Evolutionary conservation across 306 rosid species (phyloP), one percentile per base, ranked within the genome.

Genomic region (Dalbergia cultrata): DNA sequence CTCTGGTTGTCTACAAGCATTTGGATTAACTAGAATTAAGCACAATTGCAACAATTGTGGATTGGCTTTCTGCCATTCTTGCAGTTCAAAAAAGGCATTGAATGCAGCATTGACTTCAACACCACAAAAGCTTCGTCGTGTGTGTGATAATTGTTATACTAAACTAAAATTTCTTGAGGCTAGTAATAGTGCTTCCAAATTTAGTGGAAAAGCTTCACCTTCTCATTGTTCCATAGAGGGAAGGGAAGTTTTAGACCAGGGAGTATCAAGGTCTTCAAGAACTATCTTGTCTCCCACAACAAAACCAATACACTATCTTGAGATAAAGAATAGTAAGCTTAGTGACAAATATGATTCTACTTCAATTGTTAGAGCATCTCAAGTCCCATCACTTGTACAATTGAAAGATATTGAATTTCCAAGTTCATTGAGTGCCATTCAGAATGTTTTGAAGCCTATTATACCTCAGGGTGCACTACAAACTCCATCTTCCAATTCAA

Each of bases 81-180:
- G 99, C 69, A 93, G 99, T 71, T 91, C 99, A 43, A 95, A 73
- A 79, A 95, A 89, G 86, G 91, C 94, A 73, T 37, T 88, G 50
- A 88, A 73, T 78, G 92, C 97, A 56, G 88, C 94, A 78, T 68
- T 95, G 86, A 93, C 95, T 76, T 91, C 97, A 17, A 89, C 89
- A 12, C 92, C 95, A 5, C 92, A 94, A 49, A 95, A 91, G 81
- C 97, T 90, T 10, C 93, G 91, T 72, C 97, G 99, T 8, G 99
- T 95, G 7, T 95, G 99, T 57, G 97, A 95, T 86, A 86, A 88
- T 76, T 95, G 99, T 81, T 88, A 83, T 84, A 82, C 88, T 13
- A 95, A 95, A 83, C 93, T 95, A 39, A 93, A 87, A 86, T 69
- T 85, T 68, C 81, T 83, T 34, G 92, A 90, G 70, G 78, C 81